phyloP scores from a whole-genome alignment of 1,139 yeast genomes.

The Hansenula lynferdii region DNA sequence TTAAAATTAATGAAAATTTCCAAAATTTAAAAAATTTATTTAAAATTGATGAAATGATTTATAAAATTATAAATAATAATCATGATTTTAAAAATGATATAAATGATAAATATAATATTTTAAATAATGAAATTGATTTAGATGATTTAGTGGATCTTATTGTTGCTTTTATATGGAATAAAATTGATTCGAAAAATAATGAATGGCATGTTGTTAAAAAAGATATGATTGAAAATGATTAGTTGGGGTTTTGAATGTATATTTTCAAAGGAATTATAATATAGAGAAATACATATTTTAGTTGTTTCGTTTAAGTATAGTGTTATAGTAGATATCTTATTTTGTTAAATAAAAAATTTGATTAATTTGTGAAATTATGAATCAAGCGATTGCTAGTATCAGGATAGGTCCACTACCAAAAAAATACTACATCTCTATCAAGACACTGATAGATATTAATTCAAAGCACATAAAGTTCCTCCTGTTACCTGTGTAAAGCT shows the following conservation, averaged over 20 bases:
- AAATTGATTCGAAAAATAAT: slow-evolving; percentile 12
- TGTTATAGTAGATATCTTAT: too few species aligned
- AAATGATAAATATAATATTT: neutral
- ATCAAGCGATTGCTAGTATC: too few species aligned
- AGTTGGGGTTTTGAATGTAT: too few species aligned
- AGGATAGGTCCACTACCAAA: too few species aligned
- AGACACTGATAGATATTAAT: too few species aligned
- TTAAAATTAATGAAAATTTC: slow-evolving; percentile 6
- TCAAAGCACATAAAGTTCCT: too few species aligned
- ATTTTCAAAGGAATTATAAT: slow-evolving; percentile 1
- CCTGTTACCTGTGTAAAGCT: too few species aligned
- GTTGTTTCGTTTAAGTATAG: too few species aligned
- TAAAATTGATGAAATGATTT: slow-evolving; percentile 17
- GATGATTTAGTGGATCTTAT: slow-evolving; percentile 4
- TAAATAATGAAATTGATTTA: slow-evolving; percentile 1
- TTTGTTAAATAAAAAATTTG: too few species aligned
- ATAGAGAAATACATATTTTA: slow-evolving; percentile 10
- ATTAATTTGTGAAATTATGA: too few species aligned
- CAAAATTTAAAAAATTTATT: slow-evolving; percentile 10
- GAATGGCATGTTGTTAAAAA: slow-evolving; percentile 22
- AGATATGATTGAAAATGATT: neutral
- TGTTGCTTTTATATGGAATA: slow-evolving; percentile 1
- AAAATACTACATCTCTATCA: too few species aligned
- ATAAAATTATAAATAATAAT: slow-evolving; percentile 17
- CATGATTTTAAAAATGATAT: neutral